Evolutionary conservation across 2,329 filamentous ascomycete species (phyloP), one percentile per base, ranked within the genome.

Genomic region (Fusarium lyarnte): DNA sequence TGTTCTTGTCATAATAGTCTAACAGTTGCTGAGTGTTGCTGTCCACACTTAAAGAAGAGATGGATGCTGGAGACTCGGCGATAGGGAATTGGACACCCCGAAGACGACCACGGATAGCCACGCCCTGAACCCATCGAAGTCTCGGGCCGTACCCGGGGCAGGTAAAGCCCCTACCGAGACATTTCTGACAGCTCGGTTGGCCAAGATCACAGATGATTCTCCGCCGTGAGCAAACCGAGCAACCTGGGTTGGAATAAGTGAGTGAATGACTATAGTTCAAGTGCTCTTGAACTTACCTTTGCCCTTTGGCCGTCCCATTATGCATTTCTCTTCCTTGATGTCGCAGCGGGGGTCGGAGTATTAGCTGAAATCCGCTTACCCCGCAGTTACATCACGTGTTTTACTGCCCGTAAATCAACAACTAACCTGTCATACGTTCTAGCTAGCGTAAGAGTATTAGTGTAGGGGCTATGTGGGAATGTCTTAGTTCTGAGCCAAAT

Each of bases 11-110:
- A 7, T 49, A 49, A 5, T 49, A 49, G 8, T 33, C 46, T 2
- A 49, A 23, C 0, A 49, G 21, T 2, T 33, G 16, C 1, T 31
- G 46, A 3, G 8, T 33, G 16, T 23, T 31, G 3, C 2, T 13
- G 14, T 49, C 16, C 5, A 17, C 0, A 13, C 5, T 19, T 13
- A 10, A 14, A 4, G 29, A 10, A 2, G 21, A 5, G 2, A 0
- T 2, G 1, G 21, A 17, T 23, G 5, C 16, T 13, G 5, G 5
- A 13, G 29, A 5, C 0, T 2, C 11, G 0, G 27, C 8, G 4
- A 49, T 0, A 2, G 46, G 46, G 0, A 9, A 49, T 9, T 33
- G 29, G 0, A 13, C 11, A 5, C 46, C 46, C 0, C 21, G 14
- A 13, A 49, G 46, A 19, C 23, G 21, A 0, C 46, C 46, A 7